A percentile compares a stretch with the other conserved stretches of the same genome.
These are phyloP conservation scores for Sporisorium graminicola DNA, from an alignment of 1,284 basidiomycete genomes.

Conservation along the genomic window DNA sequence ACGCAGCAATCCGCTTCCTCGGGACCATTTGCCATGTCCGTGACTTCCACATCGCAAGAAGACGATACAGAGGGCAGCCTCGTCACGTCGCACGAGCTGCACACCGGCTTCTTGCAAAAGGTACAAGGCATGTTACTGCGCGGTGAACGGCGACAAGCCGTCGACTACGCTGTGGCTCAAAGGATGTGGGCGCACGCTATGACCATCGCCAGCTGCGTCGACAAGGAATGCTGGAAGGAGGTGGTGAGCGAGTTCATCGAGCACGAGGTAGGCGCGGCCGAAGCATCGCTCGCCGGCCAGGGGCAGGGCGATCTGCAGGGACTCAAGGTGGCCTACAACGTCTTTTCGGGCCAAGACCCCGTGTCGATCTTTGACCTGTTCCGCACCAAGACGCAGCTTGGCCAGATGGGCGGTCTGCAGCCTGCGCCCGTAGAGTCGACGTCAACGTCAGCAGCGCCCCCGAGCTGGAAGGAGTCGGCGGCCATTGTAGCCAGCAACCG, in stretches of 20 bases:
- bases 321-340: slow-evolving; percentile 64
- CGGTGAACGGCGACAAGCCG: slow-evolving; percentile 88
- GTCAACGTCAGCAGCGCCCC: slow-evolving; percentile 75
- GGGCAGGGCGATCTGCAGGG: slow-evolving; percentile 55
- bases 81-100: slow-evolving; percentile 58
- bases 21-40: slow-evolving; percentile 31
- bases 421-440: slow-evolving; percentile 61
- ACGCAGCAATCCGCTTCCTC: slow-evolving; percentile 13
- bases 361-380: slow-evolving; percentile 59
- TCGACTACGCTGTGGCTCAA: slow-evolving; percentile 86
- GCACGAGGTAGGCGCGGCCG: slow-evolving; percentile 75
- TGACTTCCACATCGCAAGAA: slow-evolving; percentile 11
- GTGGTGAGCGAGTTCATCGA: slow-evolving; percentile 87
- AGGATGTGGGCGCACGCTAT: slow-evolving; percentile 96
- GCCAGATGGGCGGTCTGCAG: slow-evolving; percentile 32
- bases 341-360: slow-evolving; percentile 64
- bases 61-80: slow-evolving; percentile 23
- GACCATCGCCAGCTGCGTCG: slow-evolving; percentile 91
- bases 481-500: slow-evolving; percentile 86
- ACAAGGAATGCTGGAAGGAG: slow-evolving; percentile 92
- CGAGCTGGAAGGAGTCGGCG: slow-evolving; percentile 88
- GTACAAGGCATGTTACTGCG: slow-evolving; percentile 68
- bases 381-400: slow-evolving; percentile 57
- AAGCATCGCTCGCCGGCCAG: slow-evolving; percentile 18
- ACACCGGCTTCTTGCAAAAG: slow-evolving; percentile 55